These are phyloP conservation scores for Bryopsis sp. DNA, from an alignment of 139 green algal species.

Conservation along the genomic window DNA sequence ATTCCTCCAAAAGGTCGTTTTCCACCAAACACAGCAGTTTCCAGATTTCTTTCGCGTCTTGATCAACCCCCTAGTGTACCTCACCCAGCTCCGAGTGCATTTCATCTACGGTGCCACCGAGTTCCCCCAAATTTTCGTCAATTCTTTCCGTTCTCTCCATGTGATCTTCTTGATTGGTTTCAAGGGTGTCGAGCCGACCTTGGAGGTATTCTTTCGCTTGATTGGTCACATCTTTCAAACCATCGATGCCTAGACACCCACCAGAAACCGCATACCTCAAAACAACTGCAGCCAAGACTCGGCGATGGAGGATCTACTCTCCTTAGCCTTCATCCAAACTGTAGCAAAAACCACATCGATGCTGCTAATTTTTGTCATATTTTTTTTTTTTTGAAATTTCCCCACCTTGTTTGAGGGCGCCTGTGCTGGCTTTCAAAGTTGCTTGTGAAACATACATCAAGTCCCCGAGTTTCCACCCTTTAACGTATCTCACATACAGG, in stretches of 20 bases:
- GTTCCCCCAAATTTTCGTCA: slow-evolving; percentile 1
- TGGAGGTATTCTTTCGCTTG: slow-evolving; percentile 9
- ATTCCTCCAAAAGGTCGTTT: too few relatives aligned
- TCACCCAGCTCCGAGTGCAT: slow-evolving; percentile 9
- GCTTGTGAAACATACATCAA: slow-evolving; percentile 17
- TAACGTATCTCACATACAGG: slow-evolving; percentile 6
- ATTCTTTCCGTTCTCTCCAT: slow-evolving; percentile 18
- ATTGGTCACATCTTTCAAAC: slow-evolving; percentile 6
- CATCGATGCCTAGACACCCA: slow-evolving; percentile 18
- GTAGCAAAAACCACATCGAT: too few relatives aligned
- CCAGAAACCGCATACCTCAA: too few relatives aligned
- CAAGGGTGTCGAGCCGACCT: slow-evolving; percentile 1
- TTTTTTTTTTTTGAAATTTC: not conserved
- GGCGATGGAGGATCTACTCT: too few relatives aligned
- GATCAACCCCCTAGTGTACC: not conserved
- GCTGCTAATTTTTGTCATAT: too few relatives aligned
- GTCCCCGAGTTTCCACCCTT: slow-evolving; percentile 8
- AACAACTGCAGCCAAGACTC: too few relatives aligned
- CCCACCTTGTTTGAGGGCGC: slow-evolving; percentile 12
- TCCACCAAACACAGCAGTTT: too few relatives aligned
- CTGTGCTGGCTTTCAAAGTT: slow-evolving; percentile 6
- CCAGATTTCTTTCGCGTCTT: too few relatives aligned
- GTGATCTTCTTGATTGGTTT: slow-evolving; percentile 12
- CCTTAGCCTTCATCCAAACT: too few relatives aligned
- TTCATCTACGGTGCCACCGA: slow-evolving; percentile 13